Percentiles rank a stretch among this genome's conserved stretches.
Conservation (phyloP, 495 filamentous ascomycete species). For the Aspergillus avenaceus region DNA sequence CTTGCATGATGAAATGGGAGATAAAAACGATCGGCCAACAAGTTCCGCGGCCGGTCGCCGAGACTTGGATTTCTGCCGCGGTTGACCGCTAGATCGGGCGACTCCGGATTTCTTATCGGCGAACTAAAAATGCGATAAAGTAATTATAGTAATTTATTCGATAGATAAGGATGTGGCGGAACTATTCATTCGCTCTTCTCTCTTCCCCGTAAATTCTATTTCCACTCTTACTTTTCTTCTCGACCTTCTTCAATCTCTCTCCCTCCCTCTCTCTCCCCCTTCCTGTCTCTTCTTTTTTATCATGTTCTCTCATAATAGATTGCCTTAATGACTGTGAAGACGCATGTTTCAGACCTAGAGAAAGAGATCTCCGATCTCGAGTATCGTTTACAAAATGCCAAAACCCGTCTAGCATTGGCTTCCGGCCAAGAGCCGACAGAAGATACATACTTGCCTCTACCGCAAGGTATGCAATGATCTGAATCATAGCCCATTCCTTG, state of each 20-base stretch:
- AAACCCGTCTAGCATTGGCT: constrained; percentile 12
- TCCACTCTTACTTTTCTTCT: neutral
- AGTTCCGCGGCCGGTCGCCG: constrained; percentile 3
- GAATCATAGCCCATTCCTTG: neutral
- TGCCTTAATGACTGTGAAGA: constrained; percentile 15
- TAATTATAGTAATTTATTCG: too few species aligned
- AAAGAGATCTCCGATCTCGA: constrained; percentile 54
- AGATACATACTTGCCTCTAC: constrained; percentile 4
- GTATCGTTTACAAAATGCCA: constrained; percentile 37
- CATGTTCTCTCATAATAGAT: neutral
- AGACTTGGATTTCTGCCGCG: constrained; percentile 15
- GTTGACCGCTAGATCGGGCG: constrained; percentile 9
- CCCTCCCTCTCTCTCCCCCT: neutral
- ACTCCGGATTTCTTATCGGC: constrained; percentile 7
- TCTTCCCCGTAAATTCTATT: neutral
- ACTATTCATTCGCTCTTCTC: neutral
- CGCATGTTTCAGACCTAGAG: constrained; percentile 28
- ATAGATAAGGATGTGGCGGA: constrained; percentile 5
- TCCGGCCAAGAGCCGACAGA: constrained; percentile 4
- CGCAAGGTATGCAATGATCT: constrained; percentile 6
- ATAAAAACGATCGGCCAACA: neutral
- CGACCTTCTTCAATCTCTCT: neutral
- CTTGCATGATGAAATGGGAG: neutral
- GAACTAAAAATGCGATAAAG: neutral
- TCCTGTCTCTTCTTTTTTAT: neutral